Percentiles rank a stretch among this genome's conserved stretches.
Evolutionary conservation across 2,329 filamentous ascomycete genomes (phyloP).

Genomic region (Arthrinium phaeospermum): DNA sequence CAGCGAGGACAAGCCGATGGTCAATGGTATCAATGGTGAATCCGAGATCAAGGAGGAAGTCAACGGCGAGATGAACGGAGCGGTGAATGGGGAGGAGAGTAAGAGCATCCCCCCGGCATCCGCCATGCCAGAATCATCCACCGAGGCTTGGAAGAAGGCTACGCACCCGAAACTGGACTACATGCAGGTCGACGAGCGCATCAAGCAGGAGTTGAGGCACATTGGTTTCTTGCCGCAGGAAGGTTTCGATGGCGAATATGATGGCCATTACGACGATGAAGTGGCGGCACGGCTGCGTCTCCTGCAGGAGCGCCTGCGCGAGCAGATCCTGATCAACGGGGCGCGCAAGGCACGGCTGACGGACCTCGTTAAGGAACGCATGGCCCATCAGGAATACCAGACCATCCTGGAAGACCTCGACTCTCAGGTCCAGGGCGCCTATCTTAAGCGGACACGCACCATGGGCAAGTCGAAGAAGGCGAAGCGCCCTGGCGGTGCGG

Average conservation of each 20-base stretch:
- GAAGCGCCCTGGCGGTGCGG: conserved; percentile 77
- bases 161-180: conserved; percentile 81
- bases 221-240: conserved; percentile 84
- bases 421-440: conserved; percentile 91
- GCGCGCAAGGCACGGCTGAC: conserved; percentile 86
- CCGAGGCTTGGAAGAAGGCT: conserved; percentile 80
- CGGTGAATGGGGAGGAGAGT: conserved; percentile 44
- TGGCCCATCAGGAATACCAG: conserved; percentile 96
- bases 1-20: conserved; percentile 62
- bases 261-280: conserved; percentile 91
- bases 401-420: conserved; percentile 97
- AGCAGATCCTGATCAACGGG: conserved; percentile 86
- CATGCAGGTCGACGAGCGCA: conserved; percentile 83
- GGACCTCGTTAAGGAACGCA: conserved; percentile 87
- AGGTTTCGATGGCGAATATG: conserved; percentile 73
- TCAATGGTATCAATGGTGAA: conserved; percentile 53
- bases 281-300: conserved; percentile 87
- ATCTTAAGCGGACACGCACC: conserved; percentile 92
- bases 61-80: conserved; percentile 51
- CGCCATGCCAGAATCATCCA: conserved; percentile 77
- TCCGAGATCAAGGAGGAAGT: conserved; percentile 60
- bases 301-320: conserved; percentile 80
- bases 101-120: conserved; percentile 71
- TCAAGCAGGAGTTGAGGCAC: conserved; percentile 88
- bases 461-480: conserved; percentile 95